Percentiles rank a stretch among this genome's conserved stretches.
Evolutionary conservation across 352 stramenopile genomes (phyloP).

Genomic region (Phytophthora pseudosyringae): DNA sequence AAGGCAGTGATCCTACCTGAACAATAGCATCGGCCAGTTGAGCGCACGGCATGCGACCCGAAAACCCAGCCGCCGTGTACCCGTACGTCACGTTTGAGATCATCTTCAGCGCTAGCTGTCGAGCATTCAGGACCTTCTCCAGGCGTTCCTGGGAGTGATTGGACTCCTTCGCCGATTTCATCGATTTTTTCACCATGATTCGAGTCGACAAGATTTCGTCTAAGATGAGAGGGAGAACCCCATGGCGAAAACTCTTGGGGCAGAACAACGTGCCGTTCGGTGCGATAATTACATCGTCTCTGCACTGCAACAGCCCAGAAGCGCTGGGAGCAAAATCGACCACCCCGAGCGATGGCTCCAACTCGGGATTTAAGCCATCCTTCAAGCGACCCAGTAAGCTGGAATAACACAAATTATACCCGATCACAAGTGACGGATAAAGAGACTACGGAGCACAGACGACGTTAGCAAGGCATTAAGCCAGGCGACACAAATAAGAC

Average conservation of each 20-base stretch:
- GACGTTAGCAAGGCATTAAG: neutral
- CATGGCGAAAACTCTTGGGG: slow-evolving; percentile 91
- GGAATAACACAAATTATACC: slow-evolving; percentile 99
- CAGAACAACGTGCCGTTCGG: slow-evolving; percentile 98
- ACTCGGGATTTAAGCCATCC: slow-evolving; percentile 69
- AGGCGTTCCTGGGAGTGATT: slow-evolving; percentile 64
- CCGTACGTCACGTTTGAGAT: slow-evolving; percentile 99
- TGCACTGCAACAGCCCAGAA: slow-evolving; percentile 54
- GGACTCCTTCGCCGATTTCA: slow-evolving; percentile 91
- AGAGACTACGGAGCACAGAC: slow-evolving; percentile 81
- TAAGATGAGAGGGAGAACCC: slow-evolving; percentile 97
- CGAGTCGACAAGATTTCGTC: slow-evolving; percentile 96
- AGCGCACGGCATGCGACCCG: slow-evolving; percentile 95
- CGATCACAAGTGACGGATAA: slow-evolving; percentile 99
- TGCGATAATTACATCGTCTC: slow-evolving; percentile 66
- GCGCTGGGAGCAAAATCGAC: slow-evolving; percentile 53
- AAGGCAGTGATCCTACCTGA: slow-evolving; percentile 62
- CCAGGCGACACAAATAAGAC: neutral
- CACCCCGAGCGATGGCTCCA: slow-evolving; percentile 75
- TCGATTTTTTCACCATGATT: slow-evolving; percentile 98
- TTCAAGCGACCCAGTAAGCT: slow-evolving; percentile 94
- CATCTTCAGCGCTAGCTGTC: slow-evolving; percentile 97
- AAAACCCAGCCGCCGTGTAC: slow-evolving; percentile 99
- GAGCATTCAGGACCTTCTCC: slow-evolving; percentile 77
- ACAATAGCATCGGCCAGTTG: slow-evolving; percentile 99